Conservation (phyloP, 495 filamentous ascomycete genomes). For the Penicillium flavigenum region DNA sequence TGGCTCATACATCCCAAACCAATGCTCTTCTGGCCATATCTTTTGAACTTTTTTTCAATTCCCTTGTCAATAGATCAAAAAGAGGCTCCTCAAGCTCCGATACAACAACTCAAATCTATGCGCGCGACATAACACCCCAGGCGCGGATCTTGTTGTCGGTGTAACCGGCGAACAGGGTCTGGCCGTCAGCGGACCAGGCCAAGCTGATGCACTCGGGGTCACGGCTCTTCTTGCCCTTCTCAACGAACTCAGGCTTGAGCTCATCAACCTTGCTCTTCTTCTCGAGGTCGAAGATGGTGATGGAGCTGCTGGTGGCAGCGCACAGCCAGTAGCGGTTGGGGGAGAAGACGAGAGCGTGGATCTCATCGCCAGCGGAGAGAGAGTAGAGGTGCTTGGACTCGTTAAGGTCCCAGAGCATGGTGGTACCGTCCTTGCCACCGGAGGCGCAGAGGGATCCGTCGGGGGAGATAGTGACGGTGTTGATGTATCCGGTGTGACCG, state of each 20-base stretch:
- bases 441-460: slow-evolving; percentile 99
- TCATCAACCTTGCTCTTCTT: slow-evolving; percentile 99
- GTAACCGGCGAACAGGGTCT: slow-evolving; percentile 99
- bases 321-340: slow-evolving; percentile 99
- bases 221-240: slow-evolving; percentile 97
- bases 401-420: slow-evolving; percentile 99
- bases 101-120: slow-evolving; percentile 39
- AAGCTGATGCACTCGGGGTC: slow-evolving; percentile 97
- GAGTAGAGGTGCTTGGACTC: slow-evolving; percentile 99
- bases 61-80: slow-evolving; percentile 36
- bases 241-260: slow-evolving; percentile 96
- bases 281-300: slow-evolving; percentile 99
- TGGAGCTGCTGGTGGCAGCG: slow-evolving; percentile 91
- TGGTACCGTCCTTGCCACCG: slow-evolving; percentile 99
- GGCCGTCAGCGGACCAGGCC: slow-evolving; percentile 96
- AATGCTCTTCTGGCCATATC: slow-evolving; percentile 42
- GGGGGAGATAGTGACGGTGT: slow-evolving; percentile 99
- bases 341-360: slow-evolving; percentile 99
- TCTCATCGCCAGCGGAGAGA: slow-evolving; percentile 98
- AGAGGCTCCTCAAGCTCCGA: slow-evolving; percentile 30
- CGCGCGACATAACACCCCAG: slow-evolving; percentile 91
- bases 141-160: slow-evolving; percentile 99
- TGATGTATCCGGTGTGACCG: slow-evolving; percentile 99
- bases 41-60: slow-evolving; percentile 39
- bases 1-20: slow-evolving; percentile 53